phyloP scores from a whole-genome alignment of 2,329 filamentous ascomycete species.

The Talaromyces verruculosus region DNA sequence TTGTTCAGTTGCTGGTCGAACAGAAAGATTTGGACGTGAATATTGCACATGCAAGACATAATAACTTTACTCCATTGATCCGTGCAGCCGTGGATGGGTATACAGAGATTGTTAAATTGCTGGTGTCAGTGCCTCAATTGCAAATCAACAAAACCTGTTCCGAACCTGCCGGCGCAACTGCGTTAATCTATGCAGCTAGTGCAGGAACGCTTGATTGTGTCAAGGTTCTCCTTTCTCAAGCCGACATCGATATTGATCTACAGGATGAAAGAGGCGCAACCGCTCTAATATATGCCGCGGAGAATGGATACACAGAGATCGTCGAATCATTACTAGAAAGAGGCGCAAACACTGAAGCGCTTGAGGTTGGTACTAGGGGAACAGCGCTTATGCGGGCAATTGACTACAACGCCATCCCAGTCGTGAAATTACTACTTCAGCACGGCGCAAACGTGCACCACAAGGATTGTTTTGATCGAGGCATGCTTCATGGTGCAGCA shows the following conservation, averaged over 20 bases:
- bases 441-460: neutral
- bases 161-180: constrained; percentile 1
- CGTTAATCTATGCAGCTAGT: neutral
- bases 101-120: neutral
- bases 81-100: neutral
- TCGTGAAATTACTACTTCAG: constrained; percentile 2
- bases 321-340: neutral
- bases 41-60: constrained; percentile 3
- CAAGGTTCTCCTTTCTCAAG: neutral
- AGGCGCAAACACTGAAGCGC: neutral
- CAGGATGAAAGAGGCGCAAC: constrained; percentile 3
- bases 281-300: constrained; percentile 1
- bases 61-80: constrained; percentile 1
- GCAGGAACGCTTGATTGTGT: neutral
- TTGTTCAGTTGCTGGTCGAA: neutral
- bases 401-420: neutral
- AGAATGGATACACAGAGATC: neutral
- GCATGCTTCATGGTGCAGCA: constrained; percentile 1
- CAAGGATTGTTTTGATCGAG: constrained; percentile 4
- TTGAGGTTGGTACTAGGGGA: neutral
- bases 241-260: neutral
- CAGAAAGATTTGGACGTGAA: neutral
- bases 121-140: constrained; percentile 2
- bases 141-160: constrained; percentile 4
- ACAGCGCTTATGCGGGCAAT: constrained; percentile 4